Percentiles rank a stretch among this genome's conserved stretches.
Conservation (phyloP, 2,329 filamentous ascomycete genomes). For the Aspergillus luchuensis region DNA sequence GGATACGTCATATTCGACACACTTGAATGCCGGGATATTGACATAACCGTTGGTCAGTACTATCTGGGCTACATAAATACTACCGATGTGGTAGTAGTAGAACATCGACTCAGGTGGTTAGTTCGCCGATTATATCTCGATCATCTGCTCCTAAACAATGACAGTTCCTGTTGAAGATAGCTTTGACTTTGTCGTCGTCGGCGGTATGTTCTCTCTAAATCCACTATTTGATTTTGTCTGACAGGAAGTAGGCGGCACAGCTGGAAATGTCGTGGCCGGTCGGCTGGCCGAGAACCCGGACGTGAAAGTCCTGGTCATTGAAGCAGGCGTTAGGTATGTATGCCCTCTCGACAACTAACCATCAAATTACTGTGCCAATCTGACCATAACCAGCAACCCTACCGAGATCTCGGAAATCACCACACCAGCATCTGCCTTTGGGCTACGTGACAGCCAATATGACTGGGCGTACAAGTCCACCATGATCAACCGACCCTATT, state of each 20-base stretch:
- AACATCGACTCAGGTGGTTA: too few relatives aligned
- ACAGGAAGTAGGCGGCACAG: neutral
- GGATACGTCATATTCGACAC: neutral
- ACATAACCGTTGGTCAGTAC: too few relatives aligned
- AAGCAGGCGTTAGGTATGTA: conserved; percentile 1
- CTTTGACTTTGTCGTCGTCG: conserved; percentile 4
- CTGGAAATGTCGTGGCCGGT: conserved; percentile 1
- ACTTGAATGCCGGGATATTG: too few relatives aligned
- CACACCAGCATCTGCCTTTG: neutral
- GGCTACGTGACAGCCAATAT: neutral
- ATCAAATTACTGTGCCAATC: neutral
- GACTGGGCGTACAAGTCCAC: conserved; percentile 1
- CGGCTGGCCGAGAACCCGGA: conserved; percentile 4
- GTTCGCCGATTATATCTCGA: too few relatives aligned
- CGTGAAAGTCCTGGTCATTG: neutral
- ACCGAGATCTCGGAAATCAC: neutral
- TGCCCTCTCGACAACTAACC: neutral
- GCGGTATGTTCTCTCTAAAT: neutral
- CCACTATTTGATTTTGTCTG: too few relatives aligned
- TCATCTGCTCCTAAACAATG: neutral
- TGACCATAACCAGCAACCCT: neutral
- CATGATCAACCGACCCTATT: neutral
- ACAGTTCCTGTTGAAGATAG: neutral
- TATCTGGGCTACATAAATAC: too few relatives aligned
- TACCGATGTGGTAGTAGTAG: too few relatives aligned